Evolutionary conservation across 73 alveolate species (phyloP).

Genomic region (Paramecium biaurelia): DNA sequence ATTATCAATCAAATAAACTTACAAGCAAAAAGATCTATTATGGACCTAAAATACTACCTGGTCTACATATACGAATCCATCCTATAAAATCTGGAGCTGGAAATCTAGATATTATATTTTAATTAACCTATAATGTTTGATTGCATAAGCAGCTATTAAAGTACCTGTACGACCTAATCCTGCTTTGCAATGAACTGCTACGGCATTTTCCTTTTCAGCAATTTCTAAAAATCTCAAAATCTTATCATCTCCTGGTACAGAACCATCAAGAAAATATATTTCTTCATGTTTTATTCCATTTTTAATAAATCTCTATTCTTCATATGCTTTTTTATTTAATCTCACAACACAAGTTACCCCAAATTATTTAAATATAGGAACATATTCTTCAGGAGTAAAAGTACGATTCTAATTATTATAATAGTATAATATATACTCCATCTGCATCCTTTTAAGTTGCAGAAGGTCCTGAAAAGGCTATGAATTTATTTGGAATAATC

Average conservation of each 20-base stretch:
- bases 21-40: constrained; percentile 75
- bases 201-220: constrained; percentile 82
- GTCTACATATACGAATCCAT: constrained; percentile 82
- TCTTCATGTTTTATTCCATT: constrained; percentile 83
- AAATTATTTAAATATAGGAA: constrained; percentile 84
- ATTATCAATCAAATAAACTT: not conserved
- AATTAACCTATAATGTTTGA: constrained; percentile 75
- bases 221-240: constrained; percentile 79
- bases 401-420: constrained; percentile 57
- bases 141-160: constrained; percentile 83
- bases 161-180: constrained; percentile 98
- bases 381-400: constrained; percentile 92
- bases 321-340: constrained; percentile 82
- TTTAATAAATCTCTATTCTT: constrained; percentile 71
- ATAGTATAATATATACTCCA: constrained; percentile 19
- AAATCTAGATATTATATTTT: constrained; percentile 3
- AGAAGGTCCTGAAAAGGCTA: constrained; percentile 92
- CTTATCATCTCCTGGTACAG: constrained; percentile 89
- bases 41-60: constrained; percentile 91
- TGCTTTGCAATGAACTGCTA: constrained; percentile 98
- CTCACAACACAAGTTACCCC: constrained; percentile 85
- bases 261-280: constrained; percentile 93
- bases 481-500: constrained; percentile 89
- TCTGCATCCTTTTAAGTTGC: constrained; percentile 66
- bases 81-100: constrained; percentile 90